Conservation (phyloP, 768 basidiomycete species). For the Gyrodon lividus region DNA sequence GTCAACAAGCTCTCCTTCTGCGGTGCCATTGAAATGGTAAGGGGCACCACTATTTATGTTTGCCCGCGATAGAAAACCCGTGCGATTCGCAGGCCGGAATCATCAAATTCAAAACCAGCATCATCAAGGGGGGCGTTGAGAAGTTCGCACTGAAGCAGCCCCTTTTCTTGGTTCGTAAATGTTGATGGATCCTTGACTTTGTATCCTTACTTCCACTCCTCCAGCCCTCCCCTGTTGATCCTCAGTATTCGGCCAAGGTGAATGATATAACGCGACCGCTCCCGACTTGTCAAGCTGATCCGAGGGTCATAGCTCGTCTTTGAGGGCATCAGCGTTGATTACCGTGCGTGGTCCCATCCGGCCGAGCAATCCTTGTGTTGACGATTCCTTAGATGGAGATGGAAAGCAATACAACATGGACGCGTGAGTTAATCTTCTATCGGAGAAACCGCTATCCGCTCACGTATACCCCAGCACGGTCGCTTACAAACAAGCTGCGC, state of each 20-base stretch:
- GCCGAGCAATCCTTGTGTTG: constrained; percentile 1
- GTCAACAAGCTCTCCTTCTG: constrained; percentile 61
- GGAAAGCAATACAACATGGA: constrained; percentile 80
- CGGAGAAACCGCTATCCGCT: not conserved
- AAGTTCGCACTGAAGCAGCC: constrained; percentile 74
- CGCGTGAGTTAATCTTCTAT: constrained; percentile 42
- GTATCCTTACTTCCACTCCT: not conserved
- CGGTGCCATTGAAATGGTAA: constrained; percentile 75
- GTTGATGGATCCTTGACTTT: not conserved
- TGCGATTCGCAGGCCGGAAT: constrained; percentile 52
- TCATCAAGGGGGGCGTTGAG: constrained; percentile 73
- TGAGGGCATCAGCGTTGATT: constrained; percentile 72
- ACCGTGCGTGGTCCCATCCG: constrained; percentile 42
- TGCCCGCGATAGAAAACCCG: not conserved
- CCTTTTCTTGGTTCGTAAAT: constrained; percentile 58
- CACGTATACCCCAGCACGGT: constrained; percentile 48
- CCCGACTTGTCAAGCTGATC: not conserved
- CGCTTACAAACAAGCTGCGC: constrained; percentile 77
- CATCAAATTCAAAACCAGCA: constrained; percentile 67
- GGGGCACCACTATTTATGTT: not conserved
- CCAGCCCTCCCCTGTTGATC: constrained; percentile 74
- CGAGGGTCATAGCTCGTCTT: constrained; percentile 53
- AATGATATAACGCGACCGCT: not conserved
- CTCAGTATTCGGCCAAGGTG: constrained; percentile 68
- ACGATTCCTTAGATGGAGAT: constrained; percentile 50